Conservation (phyloP, 139 green algal genomes). For the Coccomyxa sp. region DNA sequence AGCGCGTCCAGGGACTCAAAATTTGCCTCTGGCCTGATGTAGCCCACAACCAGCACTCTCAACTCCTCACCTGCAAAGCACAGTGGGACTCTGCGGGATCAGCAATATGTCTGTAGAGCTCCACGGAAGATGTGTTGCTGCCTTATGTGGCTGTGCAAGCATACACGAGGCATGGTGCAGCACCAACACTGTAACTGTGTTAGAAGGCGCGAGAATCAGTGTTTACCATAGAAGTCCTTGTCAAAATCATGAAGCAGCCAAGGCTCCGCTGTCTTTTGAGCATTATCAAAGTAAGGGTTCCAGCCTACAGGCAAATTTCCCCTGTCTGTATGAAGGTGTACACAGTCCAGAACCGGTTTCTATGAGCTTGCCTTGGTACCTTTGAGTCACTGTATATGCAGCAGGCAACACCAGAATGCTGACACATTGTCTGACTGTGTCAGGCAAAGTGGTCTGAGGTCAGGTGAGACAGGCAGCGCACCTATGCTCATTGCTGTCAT, state of each 20-base stretch:
- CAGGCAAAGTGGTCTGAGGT: too few relatives aligned
- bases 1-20: slow-evolving; percentile 75
- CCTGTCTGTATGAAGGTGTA: too few relatives aligned
- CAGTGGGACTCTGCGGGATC: background rate
- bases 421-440: too few relatives aligned
- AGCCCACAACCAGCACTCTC: slow-evolving; percentile 71
- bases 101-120: background rate
- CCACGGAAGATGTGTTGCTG: background rate
- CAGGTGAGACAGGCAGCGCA: too few relatives aligned
- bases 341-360: too few relatives aligned
- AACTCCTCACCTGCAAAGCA: slow-evolving; percentile 27
- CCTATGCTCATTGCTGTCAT: slow-evolving; percentile 71
- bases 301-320: too few relatives aligned
- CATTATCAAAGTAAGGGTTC: slow-evolving; percentile 86
- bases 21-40: slow-evolving; percentile 87
- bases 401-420: too few relatives aligned
- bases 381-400: too few relatives aligned
- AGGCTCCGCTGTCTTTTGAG: slow-evolving; percentile 55
- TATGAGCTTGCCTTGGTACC: too few relatives aligned
- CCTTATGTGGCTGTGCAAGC: too few relatives aligned
- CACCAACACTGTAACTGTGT: background rate
- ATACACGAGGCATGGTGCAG: background rate
- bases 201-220: background rate
- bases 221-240: slow-evolving; percentile 75
- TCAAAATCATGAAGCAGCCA: slow-evolving; percentile 82